Conservation (phyloP, 1,284 basidiomycete species). For the Sporisorium exsertum region DNA sequence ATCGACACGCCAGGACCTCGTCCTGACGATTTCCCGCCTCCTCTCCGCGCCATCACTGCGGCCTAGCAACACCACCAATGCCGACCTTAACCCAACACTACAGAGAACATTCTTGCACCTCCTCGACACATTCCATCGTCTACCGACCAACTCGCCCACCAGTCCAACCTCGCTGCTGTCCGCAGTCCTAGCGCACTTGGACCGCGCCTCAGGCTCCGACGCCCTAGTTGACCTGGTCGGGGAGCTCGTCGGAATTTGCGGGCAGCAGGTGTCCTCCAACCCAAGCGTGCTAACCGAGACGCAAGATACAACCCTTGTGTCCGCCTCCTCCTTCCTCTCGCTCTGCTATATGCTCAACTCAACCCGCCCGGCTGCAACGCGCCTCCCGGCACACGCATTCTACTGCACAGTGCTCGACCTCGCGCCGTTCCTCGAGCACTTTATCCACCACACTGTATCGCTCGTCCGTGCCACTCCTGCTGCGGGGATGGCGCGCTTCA, state of each 20-base stretch:
- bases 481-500: slow-evolving; percentile 29
- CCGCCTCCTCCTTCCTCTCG: slow-evolving; percentile 22
- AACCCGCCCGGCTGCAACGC: slow-evolving; percentile 2
- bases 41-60: slow-evolving; percentile 10
- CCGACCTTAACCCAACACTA: slow-evolving; percentile 12
- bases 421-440: slow-evolving; percentile 47
- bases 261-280: slow-evolving; percentile 40
- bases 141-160: background rate
- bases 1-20: slow-evolving; percentile 5
- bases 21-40: slow-evolving; percentile 10
- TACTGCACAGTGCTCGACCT: slow-evolving; percentile 48
- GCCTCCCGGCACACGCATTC: slow-evolving; percentile 28
- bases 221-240: slow-evolving; percentile 12
- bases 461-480: background rate
- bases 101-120: slow-evolving; percentile 12
- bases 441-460: slow-evolving; percentile 28
- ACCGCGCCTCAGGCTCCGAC: background rate
- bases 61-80: slow-evolving; percentile 3
- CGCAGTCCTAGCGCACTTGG: slow-evolving; percentile 1
- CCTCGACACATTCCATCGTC: slow-evolving; percentile 15
- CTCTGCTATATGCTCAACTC: slow-evolving; percentile 29
- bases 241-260: slow-evolving; percentile 43
- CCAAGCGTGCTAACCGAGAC: slow-evolving; percentile 33
- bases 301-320: slow-evolving; percentile 29
- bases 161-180: slow-evolving; percentile 6